Base-by-base conservation (phyloP, 139 green algal species). In the Picochlorum sp. region DNA sequence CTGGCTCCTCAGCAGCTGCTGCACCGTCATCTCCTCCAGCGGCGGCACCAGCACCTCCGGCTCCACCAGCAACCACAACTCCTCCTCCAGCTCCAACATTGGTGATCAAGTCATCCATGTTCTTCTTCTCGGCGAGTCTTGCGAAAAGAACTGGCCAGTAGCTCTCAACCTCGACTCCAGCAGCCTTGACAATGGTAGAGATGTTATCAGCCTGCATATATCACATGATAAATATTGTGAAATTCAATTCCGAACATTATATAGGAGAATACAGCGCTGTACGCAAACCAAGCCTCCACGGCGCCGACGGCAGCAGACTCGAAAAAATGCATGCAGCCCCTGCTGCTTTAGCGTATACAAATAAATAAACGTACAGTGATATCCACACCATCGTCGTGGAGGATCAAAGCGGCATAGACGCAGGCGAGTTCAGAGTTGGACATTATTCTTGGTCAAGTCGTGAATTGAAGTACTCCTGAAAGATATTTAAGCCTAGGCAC, bases 111-210 rank as follows among this genome's bases (percentile, higher is more conserved):
- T 97, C 90, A 8, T 86, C 90, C 30, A 99, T 81, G 73, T 49
- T 80, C 80, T 91, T 96, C 75, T 90, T 96, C 72, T 86, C 81
- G 47, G 96, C 90, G 45, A 98, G 79, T 88, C 95, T 97, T 76
- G 89, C 89, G 71, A 97, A 99, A 69, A 99, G 85, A 54, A 56
- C 60, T 56, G 93, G 87, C 91, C 90, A 98, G 90, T 96, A 99
- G 44, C 88, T 80, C 86, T 98, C 93, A 6, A 98, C 84, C 16
- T 73, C 87, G 49, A 97, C 69, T 60, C 82, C 84, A 15, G 91
- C 91, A 20, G 91, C 90, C 82, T 94, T 92, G 46, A 89, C 66
- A 46, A 98, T 73, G 61, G 84, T 86, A 68, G 66, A 76, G 65
- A 98, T 93, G 87, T 97, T 97, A 62, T 98, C 92, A 50, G 83